These are phyloP conservation scores for Deakozyma indianensis DNA, from an alignment of 805 yeast species.

Conservation along the genomic window DNA sequence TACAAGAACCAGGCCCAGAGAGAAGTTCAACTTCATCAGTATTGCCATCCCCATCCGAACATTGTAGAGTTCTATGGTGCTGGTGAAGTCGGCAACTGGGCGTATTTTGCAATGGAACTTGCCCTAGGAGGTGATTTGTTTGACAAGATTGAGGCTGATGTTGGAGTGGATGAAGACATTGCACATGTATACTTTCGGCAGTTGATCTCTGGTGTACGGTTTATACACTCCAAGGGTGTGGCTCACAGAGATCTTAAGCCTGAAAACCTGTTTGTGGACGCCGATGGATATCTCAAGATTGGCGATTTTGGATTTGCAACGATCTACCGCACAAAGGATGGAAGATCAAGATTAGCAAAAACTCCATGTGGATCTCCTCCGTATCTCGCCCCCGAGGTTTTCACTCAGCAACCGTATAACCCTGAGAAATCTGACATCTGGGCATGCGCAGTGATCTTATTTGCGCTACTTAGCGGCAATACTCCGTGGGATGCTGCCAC, in stretches of 20 bases:
- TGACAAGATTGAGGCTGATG: slow-evolving; percentile 66
- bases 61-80: slow-evolving; percentile 40
- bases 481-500: slow-evolving; percentile 64
- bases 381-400: slow-evolving; percentile 65
- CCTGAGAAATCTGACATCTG: slow-evolving; percentile 49
- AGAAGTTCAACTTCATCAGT: slow-evolving; percentile 47
- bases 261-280: slow-evolving; percentile 84
- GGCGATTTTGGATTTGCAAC: slow-evolving; percentile 97
- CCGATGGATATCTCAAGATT: slow-evolving; percentile 85
- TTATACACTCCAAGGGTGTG: slow-evolving; percentile 62
- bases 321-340: slow-evolving; percentile 42
- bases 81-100: slow-evolving; percentile 40
- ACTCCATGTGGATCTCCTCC: slow-evolving; percentile 64
- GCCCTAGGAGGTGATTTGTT: slow-evolving; percentile 67
- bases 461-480: slow-evolving; percentile 48
- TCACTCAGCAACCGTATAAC: slow-evolving; percentile 33
- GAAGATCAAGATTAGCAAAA: slow-evolving; percentile 21
- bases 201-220: slow-evolving; percentile 56
- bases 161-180: slow-evolving; percentile 50
- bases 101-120: slow-evolving; percentile 53
- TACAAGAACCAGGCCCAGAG: slow-evolving; percentile 11
- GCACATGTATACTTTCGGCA: slow-evolving; percentile 57
- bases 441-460: slow-evolving; percentile 55
- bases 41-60: slow-evolving; percentile 45
- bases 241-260: slow-evolving; percentile 90